These are phyloP conservation scores for Cystoisospora suis DNA, from an alignment of 169 alveolate genomes.

Conservation along the genomic window DNA sequence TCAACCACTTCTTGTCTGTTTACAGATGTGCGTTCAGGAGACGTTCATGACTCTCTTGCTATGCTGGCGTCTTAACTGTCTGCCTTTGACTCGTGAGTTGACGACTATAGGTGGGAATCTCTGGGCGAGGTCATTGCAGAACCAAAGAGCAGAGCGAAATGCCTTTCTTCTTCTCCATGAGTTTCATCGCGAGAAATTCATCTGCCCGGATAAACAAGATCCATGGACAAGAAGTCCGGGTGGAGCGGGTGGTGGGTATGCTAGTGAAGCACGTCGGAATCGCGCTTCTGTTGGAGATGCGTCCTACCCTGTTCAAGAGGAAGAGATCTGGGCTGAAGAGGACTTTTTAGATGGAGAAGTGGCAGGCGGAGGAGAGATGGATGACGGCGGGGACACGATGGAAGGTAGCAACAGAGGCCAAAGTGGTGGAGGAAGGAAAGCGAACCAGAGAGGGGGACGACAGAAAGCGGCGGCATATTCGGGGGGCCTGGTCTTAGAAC, in stretches of 20 bases:
- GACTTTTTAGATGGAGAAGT: not conserved
- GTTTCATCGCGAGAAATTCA: constrained; percentile 76
- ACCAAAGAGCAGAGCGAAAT: constrained; percentile 93
- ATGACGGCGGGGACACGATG: not conserved
- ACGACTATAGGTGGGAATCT: constrained; percentile 96
- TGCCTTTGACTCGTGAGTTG: constrained; percentile 95
- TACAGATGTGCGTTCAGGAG: constrained; percentile 38
- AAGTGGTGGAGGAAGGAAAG: not conserved
- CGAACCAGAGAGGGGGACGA: constrained; percentile 14
- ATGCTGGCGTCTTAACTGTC: constrained; percentile 75
- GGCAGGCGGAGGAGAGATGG: not conserved
- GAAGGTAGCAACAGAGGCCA: not conserved
- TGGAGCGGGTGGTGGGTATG: not conserved
- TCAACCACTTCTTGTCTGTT: constrained; percentile 1
- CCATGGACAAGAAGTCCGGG: not conserved
- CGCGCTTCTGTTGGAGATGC: constrained; percentile 7
- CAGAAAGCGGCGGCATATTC: constrained; percentile 76
- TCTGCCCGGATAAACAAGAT: constrained; percentile 51
- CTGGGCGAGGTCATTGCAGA: constrained; percentile 89
- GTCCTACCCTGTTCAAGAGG: not conserved
- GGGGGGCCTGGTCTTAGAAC: constrained; percentile 98
- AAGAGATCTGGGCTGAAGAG: not conserved
- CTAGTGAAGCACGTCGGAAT: not conserved
- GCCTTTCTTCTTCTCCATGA: constrained; percentile 95
- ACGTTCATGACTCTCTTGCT: constrained; percentile 22